Base-by-base conservation (phyloP, 2,329 filamentous ascomycete species). In the Colletotrichum lini region DNA sequence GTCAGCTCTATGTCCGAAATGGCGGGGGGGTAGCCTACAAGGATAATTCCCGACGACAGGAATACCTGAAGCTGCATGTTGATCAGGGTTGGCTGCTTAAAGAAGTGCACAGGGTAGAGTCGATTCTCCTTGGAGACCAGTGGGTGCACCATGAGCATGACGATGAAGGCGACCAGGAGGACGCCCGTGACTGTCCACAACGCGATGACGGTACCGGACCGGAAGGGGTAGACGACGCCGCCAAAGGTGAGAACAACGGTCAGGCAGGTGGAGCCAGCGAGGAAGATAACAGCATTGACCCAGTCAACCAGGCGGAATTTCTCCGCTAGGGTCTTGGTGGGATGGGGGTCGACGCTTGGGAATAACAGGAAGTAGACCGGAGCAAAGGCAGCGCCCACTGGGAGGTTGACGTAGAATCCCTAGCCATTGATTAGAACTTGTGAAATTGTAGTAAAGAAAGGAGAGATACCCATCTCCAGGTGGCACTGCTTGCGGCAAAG, bases 371-470 rank as follows among this genome's bases (percentile, higher is more conserved):
- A 2, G 59, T 75, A 81, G 1, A 72, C 74, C 0, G 79, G 77
- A 53, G 67, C 73, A 16, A 76, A 75, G 30, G 82, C 76, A 23
- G 75, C 83, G 2, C 78, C 87, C 6, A 85, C 82, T 35, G 85
- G 77, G 0, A 90, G 79, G 72, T 90, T 90, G 78, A 90, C 86
- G 73, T 90, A 90, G 67, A 85, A 84, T 0, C 78, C 77, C 74
- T 72, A 18, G 18, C 12, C 7, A 73, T 70, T 81, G 81, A 85
- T 23, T 26, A 26, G 26, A 26, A 26, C 1, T 26, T 26, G 3
- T 26, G 26, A 26, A 3, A 26, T 26, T 26, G 26, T 4, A 26
- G 26, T 26, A 4, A 26, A 4, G 26, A 4, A 26, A 26, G 26
- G 26, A 26, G 26, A 26, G 26, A 26, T 26, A 26, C 26, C 26